Percentiles rank a stretch among this genome's conserved stretches.
Evolutionary conservation across 495 filamentous ascomycete genomes (phyloP).

Genomic region (Friedmanniomyces endolithicus): DNA sequence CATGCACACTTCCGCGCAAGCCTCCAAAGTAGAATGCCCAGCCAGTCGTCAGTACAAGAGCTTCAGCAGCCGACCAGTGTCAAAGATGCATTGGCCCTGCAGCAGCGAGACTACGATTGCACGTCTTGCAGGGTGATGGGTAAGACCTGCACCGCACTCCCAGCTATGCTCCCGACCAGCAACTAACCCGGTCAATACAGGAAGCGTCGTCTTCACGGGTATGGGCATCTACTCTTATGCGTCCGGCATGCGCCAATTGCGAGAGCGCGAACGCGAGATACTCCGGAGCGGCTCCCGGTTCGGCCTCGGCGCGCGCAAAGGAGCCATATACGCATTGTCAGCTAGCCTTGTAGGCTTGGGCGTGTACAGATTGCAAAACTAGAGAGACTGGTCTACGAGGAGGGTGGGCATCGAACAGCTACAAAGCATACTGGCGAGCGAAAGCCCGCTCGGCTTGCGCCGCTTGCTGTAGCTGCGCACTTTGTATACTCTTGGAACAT

Average conservation of each 20-base stretch:
- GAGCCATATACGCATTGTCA: constrained; percentile 61
- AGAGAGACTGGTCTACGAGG: not conserved
- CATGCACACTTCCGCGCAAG: too few species aligned
- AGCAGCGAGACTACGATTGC: constrained; percentile 25
- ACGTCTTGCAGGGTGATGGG: constrained; percentile 30
- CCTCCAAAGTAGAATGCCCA: not conserved
- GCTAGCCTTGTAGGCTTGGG: constrained; percentile 59
- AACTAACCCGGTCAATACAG: constrained; percentile 33
- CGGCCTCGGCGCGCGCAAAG: constrained; percentile 58
- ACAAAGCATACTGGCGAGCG: too few species aligned
- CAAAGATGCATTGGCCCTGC: constrained; percentile 3
- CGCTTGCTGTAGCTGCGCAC: too few species aligned
- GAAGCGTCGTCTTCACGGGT: constrained; percentile 74
- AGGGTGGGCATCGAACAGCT: not conserved
- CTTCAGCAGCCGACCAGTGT: not conserved
- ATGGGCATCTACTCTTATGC: constrained; percentile 78
- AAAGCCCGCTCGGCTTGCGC: too few species aligned
- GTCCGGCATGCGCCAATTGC: constrained; percentile 65
- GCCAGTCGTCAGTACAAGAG: not conserved
- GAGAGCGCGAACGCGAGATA: constrained; percentile 55
- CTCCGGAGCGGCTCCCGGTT: constrained; percentile 57
- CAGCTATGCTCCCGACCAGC: not conserved
- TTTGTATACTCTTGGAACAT: too few species aligned
- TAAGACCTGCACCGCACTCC: constrained; percentile 8
- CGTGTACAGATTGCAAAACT: constrained; percentile 45